Conservation (phyloP, 345 rosid genomes). For the Populus alba region DNA sequence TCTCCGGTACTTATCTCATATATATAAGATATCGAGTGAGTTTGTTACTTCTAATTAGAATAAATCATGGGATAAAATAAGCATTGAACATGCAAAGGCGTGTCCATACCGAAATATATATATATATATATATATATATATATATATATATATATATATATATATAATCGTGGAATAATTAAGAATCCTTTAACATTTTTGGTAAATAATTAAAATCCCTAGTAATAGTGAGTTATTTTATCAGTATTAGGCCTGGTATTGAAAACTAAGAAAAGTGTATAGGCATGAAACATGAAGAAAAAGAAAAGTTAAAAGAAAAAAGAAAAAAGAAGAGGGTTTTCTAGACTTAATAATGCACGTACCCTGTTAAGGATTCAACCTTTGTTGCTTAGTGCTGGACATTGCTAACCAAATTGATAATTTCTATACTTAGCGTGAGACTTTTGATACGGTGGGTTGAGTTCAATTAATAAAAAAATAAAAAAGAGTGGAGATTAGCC, state of each 20-base stretch:
- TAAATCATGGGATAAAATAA: not conserved
- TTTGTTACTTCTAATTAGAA: not conserved
- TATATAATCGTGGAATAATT: not conserved
- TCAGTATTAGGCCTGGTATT: not conserved
- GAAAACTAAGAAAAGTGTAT: not conserved
- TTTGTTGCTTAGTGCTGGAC: not conserved
- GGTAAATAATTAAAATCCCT: not conserved
- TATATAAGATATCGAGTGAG: not conserved
- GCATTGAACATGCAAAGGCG: not conserved
- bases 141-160: not conserved
- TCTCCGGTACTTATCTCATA: no score
- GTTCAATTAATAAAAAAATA: not conserved
- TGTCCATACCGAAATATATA: not conserved
- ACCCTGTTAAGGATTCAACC: not conserved
- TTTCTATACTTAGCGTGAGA: not conserved
- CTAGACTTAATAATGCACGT: not conserved
- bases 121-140: no score
- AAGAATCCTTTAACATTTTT: not conserved
- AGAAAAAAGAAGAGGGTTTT: not conserved
- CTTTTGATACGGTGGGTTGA: not conserved
- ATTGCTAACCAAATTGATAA: not conserved
- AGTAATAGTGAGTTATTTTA: not conserved
- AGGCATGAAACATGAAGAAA: no score
- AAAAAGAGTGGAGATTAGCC: not conserved
- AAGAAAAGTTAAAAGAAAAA: no score